phyloP scores from a whole-genome alignment of 768 basidiomycete genomes.

The Agaricus subrufescens region DNA sequence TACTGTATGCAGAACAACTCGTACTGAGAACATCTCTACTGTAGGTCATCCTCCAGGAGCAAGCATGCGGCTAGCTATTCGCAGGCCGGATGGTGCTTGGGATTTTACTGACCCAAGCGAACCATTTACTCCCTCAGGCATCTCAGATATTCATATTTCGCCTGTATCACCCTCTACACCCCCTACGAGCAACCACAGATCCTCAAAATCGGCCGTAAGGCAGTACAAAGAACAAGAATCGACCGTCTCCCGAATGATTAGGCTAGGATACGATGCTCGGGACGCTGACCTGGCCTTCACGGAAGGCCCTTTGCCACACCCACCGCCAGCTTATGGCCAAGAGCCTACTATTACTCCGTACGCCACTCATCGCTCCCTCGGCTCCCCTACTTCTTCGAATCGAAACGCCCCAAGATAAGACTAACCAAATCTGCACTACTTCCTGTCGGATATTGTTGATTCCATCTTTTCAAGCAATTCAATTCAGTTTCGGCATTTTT shows the following conservation, averaged over 20 bases:
- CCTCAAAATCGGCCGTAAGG: neutral
- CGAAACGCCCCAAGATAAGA: neutral
- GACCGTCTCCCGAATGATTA: constrained; percentile 8
- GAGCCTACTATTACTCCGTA: constrained; percentile 4
- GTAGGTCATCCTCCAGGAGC: constrained; percentile 47
- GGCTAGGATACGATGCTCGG: constrained; percentile 5
- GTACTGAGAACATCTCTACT: neutral
- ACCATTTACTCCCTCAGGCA: constrained; percentile 34
- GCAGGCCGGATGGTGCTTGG: constrained; percentile 53
- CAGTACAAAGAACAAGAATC: constrained; percentile 20
- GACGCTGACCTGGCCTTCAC: constrained; percentile 16
- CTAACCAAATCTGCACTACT: neutral
- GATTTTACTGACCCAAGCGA: constrained; percentile 40
- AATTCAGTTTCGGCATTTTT: no score
- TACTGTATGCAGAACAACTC: neutral
- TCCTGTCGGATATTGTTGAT: neutral
- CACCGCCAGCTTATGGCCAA: constrained; percentile 23
- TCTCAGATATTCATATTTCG: constrained; percentile 24
- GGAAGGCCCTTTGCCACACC: constrained; percentile 15
- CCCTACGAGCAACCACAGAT: neutral
- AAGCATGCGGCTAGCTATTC: constrained; percentile 54
- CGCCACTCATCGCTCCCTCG: neutral
- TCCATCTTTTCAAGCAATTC: no score
- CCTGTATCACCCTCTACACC: constrained; percentile 12
- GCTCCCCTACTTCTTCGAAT: neutral